Conservation (phyloP, 2,329 filamentous ascomycete species). For the Neonectria neomacrospora region DNA sequence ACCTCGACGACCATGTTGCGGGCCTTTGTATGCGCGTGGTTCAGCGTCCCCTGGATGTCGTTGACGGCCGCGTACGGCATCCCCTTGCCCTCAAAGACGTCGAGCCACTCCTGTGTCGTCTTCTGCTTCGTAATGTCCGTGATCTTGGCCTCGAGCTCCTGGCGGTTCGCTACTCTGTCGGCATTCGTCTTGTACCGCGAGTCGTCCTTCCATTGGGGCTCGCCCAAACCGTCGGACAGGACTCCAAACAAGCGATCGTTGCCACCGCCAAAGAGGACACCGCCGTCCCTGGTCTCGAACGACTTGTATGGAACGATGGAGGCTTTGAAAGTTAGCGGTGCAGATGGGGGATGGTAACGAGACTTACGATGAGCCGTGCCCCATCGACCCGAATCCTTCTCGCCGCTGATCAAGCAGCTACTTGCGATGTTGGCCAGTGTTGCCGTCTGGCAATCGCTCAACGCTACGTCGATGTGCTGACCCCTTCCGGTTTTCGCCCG, state of each 20-base stretch:
- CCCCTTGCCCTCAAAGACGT: slow-evolving; percentile 86
- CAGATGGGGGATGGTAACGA: not conserved
- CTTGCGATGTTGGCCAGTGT: slow-evolving; percentile 96
- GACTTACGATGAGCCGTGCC: slow-evolving; percentile 89
- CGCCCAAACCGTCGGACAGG: slow-evolving; percentile 68
- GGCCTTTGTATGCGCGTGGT: slow-evolving; percentile 85
- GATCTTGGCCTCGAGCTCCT: slow-evolving; percentile 80
- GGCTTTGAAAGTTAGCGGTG: slow-evolving; percentile 60
- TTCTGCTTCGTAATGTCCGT: slow-evolving; percentile 78
- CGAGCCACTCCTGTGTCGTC: slow-evolving; percentile 89
- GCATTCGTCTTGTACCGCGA: slow-evolving; percentile 70
- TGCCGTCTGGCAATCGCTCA: slow-evolving; percentile 95
- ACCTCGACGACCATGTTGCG: slow-evolving; percentile 91
- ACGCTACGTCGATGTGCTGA: slow-evolving; percentile 89
- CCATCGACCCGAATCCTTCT: slow-evolving; percentile 91
- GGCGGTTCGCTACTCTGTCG: slow-evolving; percentile 75
- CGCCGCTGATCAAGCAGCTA: slow-evolving; percentile 86
- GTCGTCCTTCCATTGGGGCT: slow-evolving; percentile 69
- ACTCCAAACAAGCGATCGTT: slow-evolving; percentile 77
- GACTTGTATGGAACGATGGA: slow-evolving; percentile 96
- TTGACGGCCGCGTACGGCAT: slow-evolving; percentile 96
- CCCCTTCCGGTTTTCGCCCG: slow-evolving; percentile 80
- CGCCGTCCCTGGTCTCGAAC: slow-evolving; percentile 79
- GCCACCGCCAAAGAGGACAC: slow-evolving; percentile 76
- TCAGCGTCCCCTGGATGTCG: slow-evolving; percentile 85